Evolutionary conservation across 495 filamentous ascomycete genomes (phyloP), one percentile per base, ranked within the genome.

Genomic region (Opeltia flavorubescens): DNA sequence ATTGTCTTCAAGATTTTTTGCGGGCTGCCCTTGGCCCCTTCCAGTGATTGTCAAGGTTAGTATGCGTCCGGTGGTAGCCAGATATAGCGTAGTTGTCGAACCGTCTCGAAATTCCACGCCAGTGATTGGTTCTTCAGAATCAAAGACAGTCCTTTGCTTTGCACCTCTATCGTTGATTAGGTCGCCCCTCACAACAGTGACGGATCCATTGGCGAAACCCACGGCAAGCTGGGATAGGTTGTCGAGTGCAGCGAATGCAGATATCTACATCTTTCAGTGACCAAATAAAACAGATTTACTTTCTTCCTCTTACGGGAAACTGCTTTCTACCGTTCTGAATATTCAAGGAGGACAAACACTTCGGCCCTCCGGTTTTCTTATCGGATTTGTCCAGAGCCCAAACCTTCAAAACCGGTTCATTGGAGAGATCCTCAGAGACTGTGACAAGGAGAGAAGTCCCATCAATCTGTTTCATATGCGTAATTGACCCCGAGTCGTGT

Each of bases 151-250:
- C 20, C 93, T 77, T 61, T 98, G 91, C 59, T 87, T 89, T 29
- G 91, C 84, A n/a, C 91, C 91, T 49, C 88, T 77, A 60, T 96
- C 93, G 60, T 96, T 85, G 49, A 98, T 88, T 39, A 98, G 66
- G 63, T 98, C 91, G 44, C 91, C 91, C 31, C 91, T 77, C 48
- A 98, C 83, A 29, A 95, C 80, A 7, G 86, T 93, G 25, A 98
- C 91, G 8, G 87, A 81, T 17, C 91, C 91, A 62, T 96, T 95
- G 21, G 83, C 91, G 62, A 98, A 98, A 15, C 93, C 91, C 9
- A 96, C 80, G 20, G 88, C 91, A 5, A 95, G 73, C 67, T 95
- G 89, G 7, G 86, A 84, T 12, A 96, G 69, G 59, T 94, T 85
- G 33, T 84, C 80, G 26, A 94, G 74, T 5, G 82, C 80, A 15